Evolutionary conservation across 2,329 filamentous ascomycete species (phyloP), one percentile per base, ranked within the genome.

Genomic region (Stachybotrys echinatus): DNA sequence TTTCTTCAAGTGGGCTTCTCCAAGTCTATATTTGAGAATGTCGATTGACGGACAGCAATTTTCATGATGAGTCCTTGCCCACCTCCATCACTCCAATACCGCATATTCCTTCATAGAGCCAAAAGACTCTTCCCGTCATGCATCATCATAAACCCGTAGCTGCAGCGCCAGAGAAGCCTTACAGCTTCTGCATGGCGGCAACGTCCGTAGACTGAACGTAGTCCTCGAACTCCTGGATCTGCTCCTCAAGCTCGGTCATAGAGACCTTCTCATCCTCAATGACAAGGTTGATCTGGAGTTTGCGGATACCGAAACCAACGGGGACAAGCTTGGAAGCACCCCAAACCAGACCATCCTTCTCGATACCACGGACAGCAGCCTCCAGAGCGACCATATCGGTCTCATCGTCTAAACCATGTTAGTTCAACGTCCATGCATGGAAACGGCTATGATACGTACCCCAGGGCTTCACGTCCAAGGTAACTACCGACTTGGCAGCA

Each of bases 251-350:
- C 56, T 96, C 92, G 62, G 87, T 83, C 58, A 89, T 72, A 60
- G 89, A 92, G 68, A 99, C 73, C 84, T 96, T 96, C 60, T 97
- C 92, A 71, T 99, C 94, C 81, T 97, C 94, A 58, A 97, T 79
- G 63, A 97, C 91, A 62, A 97, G 75, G 86, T 89, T 97, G 80
- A 99, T 95, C 83, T 97, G 92, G 57, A 99, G 85, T 84, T 97
- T 97, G 83, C 89, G 94, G 81, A 99, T 95, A 81, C 94, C 94
- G 81, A 89, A 99, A 66, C 92, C 92, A 64, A 99, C 86, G 59
- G 92, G 73, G 48, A 95, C 86, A 58, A 96, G 79, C 81, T 94
- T 89, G 72, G 88, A 92, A 58, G 80, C 84, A 84, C 92, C 92
- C 94, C 94, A 99, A 57, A 95, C 85, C 55, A 99, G 89, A 76